phyloP scores from a whole-genome alignment of 2,329 filamentous ascomycete genomes.

The Pseudopyrenochaeta lycopersici region DNA sequence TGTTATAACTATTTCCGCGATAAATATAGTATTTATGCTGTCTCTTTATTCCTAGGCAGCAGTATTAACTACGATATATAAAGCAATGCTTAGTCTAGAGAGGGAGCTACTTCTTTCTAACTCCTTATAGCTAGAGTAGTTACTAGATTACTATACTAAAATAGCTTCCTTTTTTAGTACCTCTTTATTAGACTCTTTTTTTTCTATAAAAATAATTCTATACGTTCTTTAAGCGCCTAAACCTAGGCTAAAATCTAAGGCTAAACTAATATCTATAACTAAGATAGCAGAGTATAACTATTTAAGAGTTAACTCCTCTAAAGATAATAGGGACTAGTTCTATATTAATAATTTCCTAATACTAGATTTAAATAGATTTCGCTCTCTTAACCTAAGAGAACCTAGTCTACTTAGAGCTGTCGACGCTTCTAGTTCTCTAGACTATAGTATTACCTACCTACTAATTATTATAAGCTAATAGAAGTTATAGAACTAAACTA shows the following conservation, averaged over 20 bases:
- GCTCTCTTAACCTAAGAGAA: no score
- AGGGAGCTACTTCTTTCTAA: conserved; percentile 6
- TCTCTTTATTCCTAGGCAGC: no score
- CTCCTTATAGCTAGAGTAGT: conserved; percentile 1
- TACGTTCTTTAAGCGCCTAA: conserved; percentile 13
- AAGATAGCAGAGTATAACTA: conserved; percentile 12
- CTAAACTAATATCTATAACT: conserved; percentile 9
- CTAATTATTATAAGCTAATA: conserved; percentile 18
- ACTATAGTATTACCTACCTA: conserved; percentile 14
- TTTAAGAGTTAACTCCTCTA: conserved; percentile 4
- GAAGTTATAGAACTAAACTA: no score
- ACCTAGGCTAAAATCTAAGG: conserved; percentile 15
- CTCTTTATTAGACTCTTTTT: no score
- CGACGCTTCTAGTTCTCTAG: conserved; percentile 14
- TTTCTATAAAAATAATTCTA: conserved; percentile 15
- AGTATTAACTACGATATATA: conserved; percentile 15
- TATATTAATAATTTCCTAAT: conserved; percentile 15
- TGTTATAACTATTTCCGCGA: no score
- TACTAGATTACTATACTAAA: conserved; percentile 7
- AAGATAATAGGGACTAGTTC: conserved; percentile 5
- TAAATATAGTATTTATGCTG: no score
- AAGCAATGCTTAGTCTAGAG: conserved; percentile 5
- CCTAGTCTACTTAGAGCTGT: neutral
- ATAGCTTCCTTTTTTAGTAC: conserved; percentile 1
- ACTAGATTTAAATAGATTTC: neutral